Conservation (phyloP, 495 filamentous ascomycete species). For the Ascobolus immersus region DNA sequence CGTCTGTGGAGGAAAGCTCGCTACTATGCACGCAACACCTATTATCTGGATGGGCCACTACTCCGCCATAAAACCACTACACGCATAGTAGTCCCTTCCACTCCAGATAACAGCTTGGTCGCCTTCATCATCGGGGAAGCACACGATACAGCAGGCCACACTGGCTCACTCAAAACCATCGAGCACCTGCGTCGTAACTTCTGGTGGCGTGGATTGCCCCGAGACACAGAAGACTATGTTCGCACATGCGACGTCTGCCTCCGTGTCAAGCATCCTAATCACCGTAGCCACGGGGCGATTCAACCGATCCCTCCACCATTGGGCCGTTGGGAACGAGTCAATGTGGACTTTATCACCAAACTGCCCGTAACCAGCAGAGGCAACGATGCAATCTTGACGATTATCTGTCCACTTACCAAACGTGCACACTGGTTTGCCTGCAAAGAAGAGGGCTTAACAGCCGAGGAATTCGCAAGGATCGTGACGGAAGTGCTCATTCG, state of each 20-base stretch:
- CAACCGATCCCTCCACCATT: background rate
- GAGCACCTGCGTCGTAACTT: background rate
- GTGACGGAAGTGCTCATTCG: too few species aligned
- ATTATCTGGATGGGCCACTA: too few species aligned
- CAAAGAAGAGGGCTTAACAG: background rate
- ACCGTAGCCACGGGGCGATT: background rate
- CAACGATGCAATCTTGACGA: background rate
- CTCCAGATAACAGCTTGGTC: too few species aligned
- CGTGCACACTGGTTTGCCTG: constrained; percentile 1
- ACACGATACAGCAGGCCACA: constrained; percentile 1
- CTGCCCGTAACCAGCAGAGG: background rate
- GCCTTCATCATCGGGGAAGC: constrained; percentile 1
- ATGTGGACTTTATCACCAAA: constrained; percentile 4
- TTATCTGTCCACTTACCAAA: constrained; percentile 1
- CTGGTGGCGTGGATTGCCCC: background rate
- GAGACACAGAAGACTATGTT: background rate
- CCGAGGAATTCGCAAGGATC: background rate
- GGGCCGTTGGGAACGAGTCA: background rate
- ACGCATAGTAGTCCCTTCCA: too few species aligned
- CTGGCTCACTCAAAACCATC: background rate
- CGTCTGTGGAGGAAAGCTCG: background rate
- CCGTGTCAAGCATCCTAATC: background rate
- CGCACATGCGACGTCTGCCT: background rate
- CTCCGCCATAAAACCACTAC: too few species aligned
- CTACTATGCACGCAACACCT: too few species aligned